Evolutionary conservation across 2,329 filamentous ascomycete genomes (phyloP).

Genomic region (Lecanosticta acicola): DNA sequence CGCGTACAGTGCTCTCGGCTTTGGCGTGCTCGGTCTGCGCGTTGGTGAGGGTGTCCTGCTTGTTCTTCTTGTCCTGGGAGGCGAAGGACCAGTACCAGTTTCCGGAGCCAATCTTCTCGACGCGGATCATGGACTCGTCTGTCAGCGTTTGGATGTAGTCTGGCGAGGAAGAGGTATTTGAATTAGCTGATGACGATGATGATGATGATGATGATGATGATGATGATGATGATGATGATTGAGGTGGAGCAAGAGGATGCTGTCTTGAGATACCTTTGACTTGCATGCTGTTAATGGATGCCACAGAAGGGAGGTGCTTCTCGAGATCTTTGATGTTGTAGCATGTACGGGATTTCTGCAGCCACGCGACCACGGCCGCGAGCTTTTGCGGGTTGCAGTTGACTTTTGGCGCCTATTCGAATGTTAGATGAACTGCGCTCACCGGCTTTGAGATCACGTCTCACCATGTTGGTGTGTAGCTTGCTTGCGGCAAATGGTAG

Average conservation of each 20-base stretch:
- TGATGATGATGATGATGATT: background rate
- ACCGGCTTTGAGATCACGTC: background rate
- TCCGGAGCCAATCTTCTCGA: conserved; percentile 65
- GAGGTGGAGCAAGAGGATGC: background rate
- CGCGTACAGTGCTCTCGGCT: conserved; percentile 29
- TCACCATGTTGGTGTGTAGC: conserved; percentile 10
- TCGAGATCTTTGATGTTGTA: conserved; percentile 64
- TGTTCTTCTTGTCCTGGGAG: conserved; percentile 51
- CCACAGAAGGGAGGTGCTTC: conserved; percentile 56
- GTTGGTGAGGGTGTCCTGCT: conserved; percentile 36
- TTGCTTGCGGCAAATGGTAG: too few relatives aligned
- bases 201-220: too few relatives aligned
- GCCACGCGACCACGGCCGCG: conserved; percentile 53
- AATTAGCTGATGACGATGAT: too few relatives aligned
- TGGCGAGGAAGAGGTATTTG: too few relatives aligned
- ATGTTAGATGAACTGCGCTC: background rate
- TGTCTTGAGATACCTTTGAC: conserved; percentile 24
- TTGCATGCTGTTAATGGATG: conserved; percentile 60
- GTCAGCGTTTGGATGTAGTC: conserved; percentile 59
- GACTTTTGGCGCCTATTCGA: conserved; percentile 22
- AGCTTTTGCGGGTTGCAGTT: conserved; percentile 55
- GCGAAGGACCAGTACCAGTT: conserved; percentile 69
- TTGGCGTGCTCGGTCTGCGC: conserved; percentile 37
- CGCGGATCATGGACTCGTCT: conserved; percentile 57
- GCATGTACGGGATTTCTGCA: conserved; percentile 55